Base-by-base conservation (phyloP, 2,329 filamentous ascomycete genomes). In the Ustulina deusta region DNA sequence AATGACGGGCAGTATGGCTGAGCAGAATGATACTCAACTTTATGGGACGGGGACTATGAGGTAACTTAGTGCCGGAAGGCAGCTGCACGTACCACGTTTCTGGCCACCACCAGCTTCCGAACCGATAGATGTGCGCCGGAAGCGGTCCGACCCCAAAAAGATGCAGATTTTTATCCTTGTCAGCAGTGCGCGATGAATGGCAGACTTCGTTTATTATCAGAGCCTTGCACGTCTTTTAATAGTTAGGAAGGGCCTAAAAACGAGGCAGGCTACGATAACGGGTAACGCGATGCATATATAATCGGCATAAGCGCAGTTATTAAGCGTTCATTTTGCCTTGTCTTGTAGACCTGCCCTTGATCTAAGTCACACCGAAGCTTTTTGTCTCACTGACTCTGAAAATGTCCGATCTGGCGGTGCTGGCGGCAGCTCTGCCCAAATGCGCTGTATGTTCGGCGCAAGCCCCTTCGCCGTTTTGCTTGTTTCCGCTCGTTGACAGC, bases 371-470 rank as follows among this genome's bases (percentile, higher is more conserved):
- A 4, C 20, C 42, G 42, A 22, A 46, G 17, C 42, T 46, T 46
- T 46, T 6, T 22, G 5, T 46, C 2, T 17, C 42, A 15, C 20
- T 22, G 9, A 46, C 42, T 46, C 42, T 20, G 42, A 51, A 38
- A 17, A 61, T 61, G 58, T 59, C 56, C 6, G 56, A 13, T 32
- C 44, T 49, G 9, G n/a, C n/a, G 20, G 32, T 42, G 34, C 56
- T 59, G 11, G 34, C 29, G 46, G 36, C 58, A 52, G 48, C 46
- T 9, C 38, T 61, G 22, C 58, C 58, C 10, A 61, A 52, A 5
- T 61, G 48, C 22, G 58, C 58, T 15, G 58, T 61, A 52, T 52
- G 48, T 52, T 49, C 20, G 42, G 17, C 17, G n/a, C 17, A 17
- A 29, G 20, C 25, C 4, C 34, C 29, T 20, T 20, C 13, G 9